A percentile compares a stretch with the other conserved stretches of the same genome.
phyloP scores from a whole-genome alignment of 2,329 filamentous ascomycete genomes.

The Cytospora leucostoma region DNA sequence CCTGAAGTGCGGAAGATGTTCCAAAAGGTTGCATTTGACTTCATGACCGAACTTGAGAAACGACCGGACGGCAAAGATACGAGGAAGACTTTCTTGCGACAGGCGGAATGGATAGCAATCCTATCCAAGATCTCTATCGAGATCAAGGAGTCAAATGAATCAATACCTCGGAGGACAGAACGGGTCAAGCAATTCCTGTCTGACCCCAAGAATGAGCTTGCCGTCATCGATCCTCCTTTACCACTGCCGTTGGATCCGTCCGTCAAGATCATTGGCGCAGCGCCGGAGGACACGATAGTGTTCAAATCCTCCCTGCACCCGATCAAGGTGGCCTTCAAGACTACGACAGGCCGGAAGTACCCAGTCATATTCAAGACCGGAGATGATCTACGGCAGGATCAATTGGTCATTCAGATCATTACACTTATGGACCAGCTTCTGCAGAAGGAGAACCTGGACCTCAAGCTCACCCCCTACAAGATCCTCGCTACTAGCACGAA shows the following conservation, averaged over 20 bases:
- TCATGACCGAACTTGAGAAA: constrained; percentile 84
- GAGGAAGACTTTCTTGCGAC: constrained; percentile 75
- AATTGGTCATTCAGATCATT: constrained; percentile 95
- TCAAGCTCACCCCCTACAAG: constrained; percentile 93
- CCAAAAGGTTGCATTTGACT: constrained; percentile 91
- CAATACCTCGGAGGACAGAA: constrained; percentile 78
- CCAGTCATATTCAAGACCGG: constrained; percentile 97
- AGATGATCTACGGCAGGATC: constrained; percentile 93
- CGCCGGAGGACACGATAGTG: constrained; percentile 82
- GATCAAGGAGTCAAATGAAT: constrained; percentile 77
- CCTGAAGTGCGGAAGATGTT: constrained; percentile 81
- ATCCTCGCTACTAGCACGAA: constrained; percentile 90
- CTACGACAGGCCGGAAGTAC: constrained; percentile 73
- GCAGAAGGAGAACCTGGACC: constrained; percentile 92
- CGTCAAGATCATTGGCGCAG: constrained; percentile 74
- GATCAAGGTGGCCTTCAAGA: constrained; percentile 88
- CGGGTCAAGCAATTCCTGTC: constrained; percentile 80
- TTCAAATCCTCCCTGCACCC: constrained; percentile 96
- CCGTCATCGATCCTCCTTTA: constrained; percentile 80
- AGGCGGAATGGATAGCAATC: constrained; percentile 86
- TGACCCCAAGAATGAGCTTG: constrained; percentile 87
- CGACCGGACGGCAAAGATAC: constrained; percentile 69
- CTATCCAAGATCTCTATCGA: constrained; percentile 88
- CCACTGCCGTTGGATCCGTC: constrained; percentile 87
- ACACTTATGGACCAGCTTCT: constrained; percentile 96